A percentile compares a stretch with the other conserved stretches of the same genome.
These are phyloP conservation scores for Saksenaea oblongispora DNA, from an alignment of 371 early-diverging fungal genomes.

Conservation along the genomic window DNA sequence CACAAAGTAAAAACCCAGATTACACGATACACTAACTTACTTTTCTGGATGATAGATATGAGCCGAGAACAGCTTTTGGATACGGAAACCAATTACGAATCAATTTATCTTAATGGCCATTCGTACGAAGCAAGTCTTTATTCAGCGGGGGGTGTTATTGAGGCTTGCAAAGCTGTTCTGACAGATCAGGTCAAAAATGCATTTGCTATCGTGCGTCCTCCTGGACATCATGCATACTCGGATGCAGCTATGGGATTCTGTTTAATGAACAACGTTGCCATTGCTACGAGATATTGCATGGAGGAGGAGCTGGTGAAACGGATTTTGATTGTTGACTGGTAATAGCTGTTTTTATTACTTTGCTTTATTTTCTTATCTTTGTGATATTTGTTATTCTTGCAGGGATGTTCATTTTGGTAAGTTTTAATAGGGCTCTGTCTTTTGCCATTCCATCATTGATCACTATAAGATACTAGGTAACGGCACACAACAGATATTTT, in stretches of 20 bases:
- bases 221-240: slow-evolving; percentile 90
- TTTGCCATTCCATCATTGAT: not conserved
- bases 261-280: slow-evolving; percentile 85
- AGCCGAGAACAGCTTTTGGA: slow-evolving; percentile 9
- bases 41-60: slow-evolving; percentile 9
- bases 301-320: slow-evolving; percentile 48
- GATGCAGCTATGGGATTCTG: slow-evolving; percentile 83
- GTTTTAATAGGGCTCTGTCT: not conserved
- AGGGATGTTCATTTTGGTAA: slow-evolving; percentile 93
- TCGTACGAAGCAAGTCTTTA: slow-evolving; percentile 64
- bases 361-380: not conserved
- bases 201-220: slow-evolving; percentile 85
- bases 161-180: slow-evolving; percentile 70
- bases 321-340: slow-evolving; percentile 89
- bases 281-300: slow-evolving; percentile 70
- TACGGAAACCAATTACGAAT: slow-evolving; percentile 49
- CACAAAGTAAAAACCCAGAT: slow-evolving; percentile 24
- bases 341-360: slow-evolving; percentile 15
- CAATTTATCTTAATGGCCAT: slow-evolving; percentile 71
- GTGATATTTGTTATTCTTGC: slow-evolving; percentile 4
- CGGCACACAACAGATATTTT: slow-evolving; percentile 86
- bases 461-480: slow-evolving; percentile 56
- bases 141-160: slow-evolving; percentile 77
- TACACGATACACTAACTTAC: not conserved
- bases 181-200: slow-evolving; percentile 68